Evolutionary conservation across 768 basidiomycete genomes (phyloP).

Genomic region (Mycena filopes): DNA sequence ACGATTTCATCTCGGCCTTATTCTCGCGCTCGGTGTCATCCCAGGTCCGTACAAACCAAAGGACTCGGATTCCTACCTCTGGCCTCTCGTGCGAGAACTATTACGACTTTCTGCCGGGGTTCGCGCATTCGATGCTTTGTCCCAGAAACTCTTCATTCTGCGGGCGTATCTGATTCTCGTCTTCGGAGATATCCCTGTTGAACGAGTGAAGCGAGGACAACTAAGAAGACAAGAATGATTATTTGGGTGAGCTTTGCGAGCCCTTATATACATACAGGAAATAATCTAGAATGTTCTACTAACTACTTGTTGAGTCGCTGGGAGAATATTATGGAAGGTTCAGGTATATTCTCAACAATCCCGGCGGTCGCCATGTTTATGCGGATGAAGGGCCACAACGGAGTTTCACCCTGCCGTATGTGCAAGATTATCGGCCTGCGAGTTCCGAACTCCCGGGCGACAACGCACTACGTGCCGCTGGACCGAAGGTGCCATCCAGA

Average conservation of each 20-base stretch:
- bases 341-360: no score
- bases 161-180: slow-evolving; percentile 42
- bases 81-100: slow-evolving; percentile 49
- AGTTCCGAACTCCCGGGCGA: slow-evolving; percentile 17
- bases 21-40: slow-evolving; percentile 51
- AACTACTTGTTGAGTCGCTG: no score
- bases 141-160: slow-evolving; percentile 37
- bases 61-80: slow-evolving; percentile 51
- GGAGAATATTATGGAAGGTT: no score
- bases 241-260: no score
- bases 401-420: slow-evolving; percentile 40
- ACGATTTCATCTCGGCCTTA: slow-evolving; percentile 41
- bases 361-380: slow-evolving; percentile 34
- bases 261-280: no score
- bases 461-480: slow-evolving; percentile 44
- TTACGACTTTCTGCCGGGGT: slow-evolving; percentile 45
- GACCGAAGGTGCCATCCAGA: slow-evolving; percentile 35
- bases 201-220: no score
- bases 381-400: slow-evolving; percentile 54
- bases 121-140: slow-evolving; percentile 38
- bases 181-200: slow-evolving; percentile 47
- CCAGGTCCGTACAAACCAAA: slow-evolving; percentile 53
- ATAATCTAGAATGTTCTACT: no score
- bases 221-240: no score
- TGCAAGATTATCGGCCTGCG: slow-evolving; percentile 42